Evolutionary conservation across 495 filamentous ascomycete genomes (phyloP).

Genomic region (Aspergillus sclerotiicarbonarius): DNA sequence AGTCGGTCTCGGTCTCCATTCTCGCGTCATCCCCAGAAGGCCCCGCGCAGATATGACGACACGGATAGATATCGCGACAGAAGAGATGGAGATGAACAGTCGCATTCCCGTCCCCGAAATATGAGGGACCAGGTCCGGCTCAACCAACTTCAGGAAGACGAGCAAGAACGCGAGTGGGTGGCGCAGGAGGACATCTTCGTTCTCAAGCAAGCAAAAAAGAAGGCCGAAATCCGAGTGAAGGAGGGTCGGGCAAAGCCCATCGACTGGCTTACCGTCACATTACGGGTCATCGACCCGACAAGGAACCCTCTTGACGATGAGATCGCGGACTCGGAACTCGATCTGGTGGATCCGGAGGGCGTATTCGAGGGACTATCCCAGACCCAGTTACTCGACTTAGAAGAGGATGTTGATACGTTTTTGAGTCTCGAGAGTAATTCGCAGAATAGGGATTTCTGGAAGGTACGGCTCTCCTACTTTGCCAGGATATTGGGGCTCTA

Average conservation of each 20-base stretch:
- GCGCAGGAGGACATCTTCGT: slow-evolving; percentile 96
- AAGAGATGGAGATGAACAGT: slow-evolving; percentile 22
- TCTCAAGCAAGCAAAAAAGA: slow-evolving; percentile 95
- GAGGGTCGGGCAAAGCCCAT: slow-evolving; percentile 90
- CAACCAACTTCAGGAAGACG: slow-evolving; percentile 66
- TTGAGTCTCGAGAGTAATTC: slow-evolving; percentile 72
- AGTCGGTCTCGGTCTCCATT: slow-evolving; percentile 45
- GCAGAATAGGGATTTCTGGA: slow-evolving; percentile 86
- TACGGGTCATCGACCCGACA: slow-evolving; percentile 84
- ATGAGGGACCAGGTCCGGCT: slow-evolving; percentile 53
- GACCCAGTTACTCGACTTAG: slow-evolving; percentile 70
- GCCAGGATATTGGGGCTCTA: not conserved
- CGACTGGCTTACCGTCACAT: slow-evolving; percentile 90
- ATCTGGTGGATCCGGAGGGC: slow-evolving; percentile 77
- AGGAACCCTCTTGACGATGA: slow-evolving; percentile 79
- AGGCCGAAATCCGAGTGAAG: slow-evolving; percentile 93
- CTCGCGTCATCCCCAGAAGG: slow-evolving; percentile 40
- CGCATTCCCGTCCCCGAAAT: slow-evolving; percentile 31
- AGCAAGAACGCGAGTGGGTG: slow-evolving; percentile 81
- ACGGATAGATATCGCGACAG: slow-evolving; percentile 26
- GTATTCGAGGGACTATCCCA: slow-evolving; percentile 75
- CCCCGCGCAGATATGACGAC: slow-evolving; percentile 34
- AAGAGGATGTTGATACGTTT: slow-evolving; percentile 85
- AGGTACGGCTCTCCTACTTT: slow-evolving; percentile 37
- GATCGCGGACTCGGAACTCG: slow-evolving; percentile 70